These are phyloP conservation scores for Gracilaria vermiculophylla DNA, from an alignment of 23 red algal species.

Conservation along the genomic window DNA sequence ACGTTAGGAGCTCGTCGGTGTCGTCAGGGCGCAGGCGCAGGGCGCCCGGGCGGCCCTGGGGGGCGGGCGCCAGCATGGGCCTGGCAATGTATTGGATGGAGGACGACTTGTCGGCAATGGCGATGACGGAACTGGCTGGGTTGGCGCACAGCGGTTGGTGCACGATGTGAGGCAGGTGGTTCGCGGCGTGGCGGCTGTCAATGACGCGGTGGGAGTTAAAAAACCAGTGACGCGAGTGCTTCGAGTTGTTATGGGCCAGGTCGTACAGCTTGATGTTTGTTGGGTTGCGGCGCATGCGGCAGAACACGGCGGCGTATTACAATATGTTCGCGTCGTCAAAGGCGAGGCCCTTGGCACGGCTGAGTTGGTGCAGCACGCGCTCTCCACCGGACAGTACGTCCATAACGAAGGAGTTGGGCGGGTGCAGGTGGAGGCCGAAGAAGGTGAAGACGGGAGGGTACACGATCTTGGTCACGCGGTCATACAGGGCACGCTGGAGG, in stretches of 20 bases:
- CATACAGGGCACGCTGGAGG: conserved; percentile 59
- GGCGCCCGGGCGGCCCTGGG: conserved; percentile 37
- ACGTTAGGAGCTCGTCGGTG: conserved; percentile 86
- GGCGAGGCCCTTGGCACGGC: conserved; percentile 65
- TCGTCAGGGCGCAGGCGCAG: neutral
- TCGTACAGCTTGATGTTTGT: conserved; percentile 98
- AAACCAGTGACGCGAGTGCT: conserved; percentile 99
- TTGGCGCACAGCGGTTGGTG: conserved; percentile 67
- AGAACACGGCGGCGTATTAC: conserved; percentile 87
- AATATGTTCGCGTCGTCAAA: conserved; percentile 89
- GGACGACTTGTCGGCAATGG: conserved; percentile 98
- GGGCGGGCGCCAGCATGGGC: conserved; percentile 36
- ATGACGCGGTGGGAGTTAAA: conserved; percentile 87
- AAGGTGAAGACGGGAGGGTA: conserved; percentile 55
- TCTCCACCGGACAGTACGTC: conserved; percentile 65
- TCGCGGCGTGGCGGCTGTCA: conserved; percentile 49
- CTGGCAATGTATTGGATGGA: conserved; percentile 66
- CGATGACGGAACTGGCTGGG: conserved; percentile 86
- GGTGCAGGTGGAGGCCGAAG: conserved; percentile 34
- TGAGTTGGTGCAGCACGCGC: conserved; percentile 54
- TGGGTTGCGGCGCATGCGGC: conserved; percentile 73
- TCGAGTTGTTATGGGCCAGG: conserved; percentile 96
- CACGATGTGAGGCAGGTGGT: conserved; percentile 81
- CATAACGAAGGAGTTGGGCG: conserved; percentile 23
- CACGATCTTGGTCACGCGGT: conserved; percentile 92